A percentile compares a stretch with the other conserved stretches of the same genome.
Evolutionary conservation across 495 filamentous ascomycete species (phyloP).

Genomic region (Terfezia claveryi): DNA sequence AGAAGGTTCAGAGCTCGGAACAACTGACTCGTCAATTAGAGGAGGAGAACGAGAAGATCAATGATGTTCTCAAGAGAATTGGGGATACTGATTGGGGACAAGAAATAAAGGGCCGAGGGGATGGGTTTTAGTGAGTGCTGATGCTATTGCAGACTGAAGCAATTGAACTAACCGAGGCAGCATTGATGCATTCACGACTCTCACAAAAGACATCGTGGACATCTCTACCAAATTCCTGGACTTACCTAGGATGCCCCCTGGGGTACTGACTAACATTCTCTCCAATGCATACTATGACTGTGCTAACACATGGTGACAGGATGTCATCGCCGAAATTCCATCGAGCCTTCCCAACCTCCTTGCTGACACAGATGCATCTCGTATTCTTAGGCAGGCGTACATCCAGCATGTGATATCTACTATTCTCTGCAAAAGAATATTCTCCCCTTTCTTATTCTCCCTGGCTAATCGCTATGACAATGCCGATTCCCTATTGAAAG

Average conservation of each 20-base stretch:
- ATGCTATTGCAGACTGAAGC: constrained; percentile 27
- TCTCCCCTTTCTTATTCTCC: constrained; percentile 43
- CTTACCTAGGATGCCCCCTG: constrained; percentile 34
- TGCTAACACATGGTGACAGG: neutral
- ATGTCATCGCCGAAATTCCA: constrained; percentile 5
- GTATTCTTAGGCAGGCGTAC: constrained; percentile 36
- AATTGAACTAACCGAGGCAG: too few species aligned
- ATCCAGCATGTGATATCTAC: constrained; percentile 37
- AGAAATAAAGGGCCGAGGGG: constrained; percentile 38
- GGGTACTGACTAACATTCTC: constrained; percentile 15
- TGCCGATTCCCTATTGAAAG: constrained; percentile 38
- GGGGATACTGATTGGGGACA: constrained; percentile 30
- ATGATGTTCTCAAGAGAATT: constrained; percentile 26
- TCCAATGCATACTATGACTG: neutral
- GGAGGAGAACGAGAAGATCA: constrained; percentile 12
- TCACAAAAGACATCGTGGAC: constrained; percentile 35
- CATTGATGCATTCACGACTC: constrained; percentile 32
- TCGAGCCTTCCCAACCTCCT: constrained; percentile 25
- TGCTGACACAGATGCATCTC: constrained; percentile 7
- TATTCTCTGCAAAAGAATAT: constrained; percentile 38
- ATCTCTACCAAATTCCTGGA: constrained; percentile 36
- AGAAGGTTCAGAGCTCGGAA: neutral
- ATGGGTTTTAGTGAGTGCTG: constrained; percentile 35
- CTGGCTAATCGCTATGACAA: constrained; percentile 39
- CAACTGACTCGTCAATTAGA: constrained; percentile 5